Base-by-base conservation (phyloP, 495 filamentous ascomycete genomes). In the Aspergillus diversus region DNA sequence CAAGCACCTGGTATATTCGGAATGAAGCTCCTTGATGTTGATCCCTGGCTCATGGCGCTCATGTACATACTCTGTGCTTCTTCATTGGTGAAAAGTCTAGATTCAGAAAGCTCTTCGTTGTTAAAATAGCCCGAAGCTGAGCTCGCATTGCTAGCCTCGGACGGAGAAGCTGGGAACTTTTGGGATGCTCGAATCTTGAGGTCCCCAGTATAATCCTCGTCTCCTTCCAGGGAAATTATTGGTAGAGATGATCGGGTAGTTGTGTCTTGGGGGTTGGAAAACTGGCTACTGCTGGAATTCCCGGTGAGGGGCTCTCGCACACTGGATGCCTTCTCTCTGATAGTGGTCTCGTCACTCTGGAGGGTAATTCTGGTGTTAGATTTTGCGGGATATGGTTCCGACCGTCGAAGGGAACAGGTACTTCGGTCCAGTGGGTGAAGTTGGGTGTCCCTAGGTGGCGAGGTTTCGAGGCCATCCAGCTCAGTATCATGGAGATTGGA, bases 11-110 rank as follows among this genome's bases (percentile, higher is more conserved):
- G 87, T 75, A 89, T 87, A 39, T 74, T 75, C 32, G 72, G 75
- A 69, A 69, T 81, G 35, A 74, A 79, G 68, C 53, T 75, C 62
- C 69, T 69, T 51, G 71, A 73, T 12, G 52, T 55, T 11, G 67
- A 67, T 17, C 63, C 71, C 43, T 78, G 71, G 52, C 85, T 87
- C 9, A 90, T 77, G 21, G 89, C 89, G 68, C 88, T 90, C 86
- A 97, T 93, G 65, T 98, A 98, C 87, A 99, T 90, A 75, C 95
- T 98, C 67, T 94, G 89, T 0, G 95, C 95, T 61, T 98, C 93
- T 60, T 96, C 92, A 59, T 96, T 89, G 57, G 86, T 93, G 71
- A 93, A 98, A 15, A 95, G 71, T 65, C 84, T 91, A 9, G 96
- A 98, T 63, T 91, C 79, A 17, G 83, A 77, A 15, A 91, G 82